A percentile compares a stretch with the other conserved stretches of the same genome.
Evolutionary conservation across 495 filamentous ascomycete genomes (phyloP).

Genomic region (Daldinia caldariorum): DNA sequence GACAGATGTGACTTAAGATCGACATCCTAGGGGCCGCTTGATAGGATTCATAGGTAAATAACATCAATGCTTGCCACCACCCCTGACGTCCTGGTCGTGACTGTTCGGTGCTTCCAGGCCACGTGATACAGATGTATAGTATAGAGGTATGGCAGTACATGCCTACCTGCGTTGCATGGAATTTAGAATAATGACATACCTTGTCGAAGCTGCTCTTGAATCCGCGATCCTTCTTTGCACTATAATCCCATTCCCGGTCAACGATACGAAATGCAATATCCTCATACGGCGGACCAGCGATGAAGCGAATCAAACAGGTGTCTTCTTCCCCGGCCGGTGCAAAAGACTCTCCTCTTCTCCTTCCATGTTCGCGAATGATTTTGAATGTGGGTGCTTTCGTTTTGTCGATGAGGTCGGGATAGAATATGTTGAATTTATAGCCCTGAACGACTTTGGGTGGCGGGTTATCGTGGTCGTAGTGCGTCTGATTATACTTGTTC

Average conservation of each 20-base stretch:
- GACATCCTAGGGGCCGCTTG: conserved; percentile 23
- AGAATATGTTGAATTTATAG: conserved; percentile 99
- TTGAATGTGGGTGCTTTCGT: conserved; percentile 92
- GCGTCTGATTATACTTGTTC: conserved; percentile 99
- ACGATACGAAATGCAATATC: conserved; percentile 98
- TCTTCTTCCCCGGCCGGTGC: conserved; percentile 97
- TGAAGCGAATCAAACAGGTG: conserved; percentile 95
- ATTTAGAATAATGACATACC: conserved; percentile 62
- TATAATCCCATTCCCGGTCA: conserved; percentile 99
- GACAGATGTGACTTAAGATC: conserved; percentile 33
- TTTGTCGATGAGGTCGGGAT: conserved; percentile 98
- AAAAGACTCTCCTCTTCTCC: conserved; percentile 89
- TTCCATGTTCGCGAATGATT: conserved; percentile 90
- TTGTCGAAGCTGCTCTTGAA: conserved; percentile 98
- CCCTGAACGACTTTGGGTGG: conserved; percentile 98
- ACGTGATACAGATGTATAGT: conserved; percentile 8
- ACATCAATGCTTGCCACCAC: conserved; percentile 12
- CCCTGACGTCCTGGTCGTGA: conserved; percentile 5
- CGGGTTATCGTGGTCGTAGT: conserved; percentile 99
- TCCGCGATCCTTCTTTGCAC: conserved; percentile 91
- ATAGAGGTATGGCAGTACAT: not conserved
- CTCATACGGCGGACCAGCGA: conserved; percentile 95
- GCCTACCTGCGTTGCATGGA: not conserved
- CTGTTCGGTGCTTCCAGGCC: conserved; percentile 4
- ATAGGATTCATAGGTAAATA: conserved; percentile 3